Base-by-base conservation (phyloP, 768 basidiomycete species). In the Rubroboletus satanas region DNA sequence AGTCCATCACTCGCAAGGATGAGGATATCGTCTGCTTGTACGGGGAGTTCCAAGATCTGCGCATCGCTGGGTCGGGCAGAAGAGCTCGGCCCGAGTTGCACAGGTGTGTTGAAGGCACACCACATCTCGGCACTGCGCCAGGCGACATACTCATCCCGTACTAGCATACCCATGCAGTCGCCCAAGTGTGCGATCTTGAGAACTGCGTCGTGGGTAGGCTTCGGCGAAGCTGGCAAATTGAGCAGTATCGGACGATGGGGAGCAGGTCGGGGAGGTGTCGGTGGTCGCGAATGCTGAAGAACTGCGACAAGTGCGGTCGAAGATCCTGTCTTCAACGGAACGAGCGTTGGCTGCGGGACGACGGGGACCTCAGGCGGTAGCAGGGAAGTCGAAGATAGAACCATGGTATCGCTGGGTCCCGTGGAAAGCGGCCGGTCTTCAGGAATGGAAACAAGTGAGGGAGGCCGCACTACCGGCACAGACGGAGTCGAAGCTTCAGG, bases 101-200 rank as follows among this genome's bases (percentile, higher is more conserved):
- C 75, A 0, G 83, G 84, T n/a, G 79, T 81, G 61, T 85, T 85
- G 69, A 85, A 85, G 14, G 78, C 80, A 81, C 92, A 93, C 83
- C 93, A 94, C 90, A 96, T 95, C 71, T 97, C 95, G 41, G 90
- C 83, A 46, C 85, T 89, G 32, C 93, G 79, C 85, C 93, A 97
- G 2, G 84, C 82, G 42, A 97, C 84, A 51, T 83, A 77, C 43
- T 88, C 82, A 7, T 81, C 85, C 3, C 94, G 83, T 18, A 98
- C 83, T 21, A 97, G 78, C 79, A 91, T 87, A 23, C 86, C 85
- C 81, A 88, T 88, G 67, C 92, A 92, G 64, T 95, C 92, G 9
- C 93, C 92, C 8, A 95, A 70, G 61, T 93, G 90, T 0, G 91
- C 92, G 26, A 95, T 84, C 57, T 84, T 82, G 38, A 95, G 79